Conservation (phyloP, 2,329 filamentous ascomycete genomes). For the Didymella pomorum region DNA sequence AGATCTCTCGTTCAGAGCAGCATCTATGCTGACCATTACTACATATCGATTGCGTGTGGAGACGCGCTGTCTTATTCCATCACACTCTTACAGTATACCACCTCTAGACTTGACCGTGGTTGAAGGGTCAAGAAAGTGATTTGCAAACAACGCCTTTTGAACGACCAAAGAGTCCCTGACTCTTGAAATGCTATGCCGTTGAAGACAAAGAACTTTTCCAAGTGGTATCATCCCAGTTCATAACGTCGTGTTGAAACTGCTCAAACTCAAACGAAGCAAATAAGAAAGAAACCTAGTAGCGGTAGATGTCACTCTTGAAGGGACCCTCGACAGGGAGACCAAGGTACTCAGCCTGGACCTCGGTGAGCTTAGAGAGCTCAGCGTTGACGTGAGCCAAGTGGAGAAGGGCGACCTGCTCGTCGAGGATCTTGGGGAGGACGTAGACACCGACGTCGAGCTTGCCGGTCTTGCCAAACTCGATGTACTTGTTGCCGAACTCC, state of each 20-base stretch:
- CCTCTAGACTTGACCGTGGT: slow-evolving; percentile 44
- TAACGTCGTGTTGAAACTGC: slow-evolving; percentile 65
- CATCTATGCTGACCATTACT: slow-evolving; percentile 27
- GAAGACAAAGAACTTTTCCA: slow-evolving; percentile 65
- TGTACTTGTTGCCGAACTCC: slow-evolving; percentile 90
- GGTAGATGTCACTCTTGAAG: slow-evolving; percentile 93
- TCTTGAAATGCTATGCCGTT: slow-evolving; percentile 63
- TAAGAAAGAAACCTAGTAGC: slow-evolving; percentile 51
- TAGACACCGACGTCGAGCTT: slow-evolving; percentile 94
- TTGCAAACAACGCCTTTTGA: slow-evolving; percentile 50
- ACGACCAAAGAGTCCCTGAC: slow-evolving; percentile 43
- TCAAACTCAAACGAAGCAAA: slow-evolving; percentile 30
- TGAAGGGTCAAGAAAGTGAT: slow-evolving; percentile 51
- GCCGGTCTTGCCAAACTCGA: slow-evolving; percentile 92
- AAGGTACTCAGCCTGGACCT: slow-evolving; percentile 94
- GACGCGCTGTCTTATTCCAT: slow-evolving; percentile 29
- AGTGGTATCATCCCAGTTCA: slow-evolving; percentile 65
- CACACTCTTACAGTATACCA: slow-evolving; percentile 45
- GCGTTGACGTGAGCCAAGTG: slow-evolving; percentile 94
- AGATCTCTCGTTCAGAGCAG: slow-evolving; percentile 26
- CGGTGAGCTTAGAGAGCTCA: slow-evolving; percentile 86
- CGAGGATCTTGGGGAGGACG: slow-evolving; percentile 97
- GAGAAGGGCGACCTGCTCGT: slow-evolving; percentile 96
- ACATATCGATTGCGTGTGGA: slow-evolving; percentile 30
- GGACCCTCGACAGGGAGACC: slow-evolving; percentile 85